Evolutionary conservation across 208 protist genomes (phyloP).

Genomic region (Wallacemonas collosoma): DNA sequence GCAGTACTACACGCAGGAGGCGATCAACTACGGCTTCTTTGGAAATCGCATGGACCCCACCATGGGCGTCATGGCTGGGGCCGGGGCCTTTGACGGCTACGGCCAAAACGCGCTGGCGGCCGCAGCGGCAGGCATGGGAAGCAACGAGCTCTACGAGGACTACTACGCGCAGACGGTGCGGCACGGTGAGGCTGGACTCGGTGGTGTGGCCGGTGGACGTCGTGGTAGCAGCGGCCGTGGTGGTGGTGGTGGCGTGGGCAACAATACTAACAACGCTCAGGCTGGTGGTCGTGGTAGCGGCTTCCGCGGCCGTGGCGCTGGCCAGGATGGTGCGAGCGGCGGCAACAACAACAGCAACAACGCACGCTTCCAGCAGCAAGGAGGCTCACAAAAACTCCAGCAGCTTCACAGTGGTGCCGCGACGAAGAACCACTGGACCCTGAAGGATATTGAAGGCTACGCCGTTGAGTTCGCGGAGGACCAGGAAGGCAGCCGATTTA

Average conservation of each 20-base stretch:
- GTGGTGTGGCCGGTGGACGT: constrained; percentile 8
- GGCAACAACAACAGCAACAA: constrained; percentile 1
- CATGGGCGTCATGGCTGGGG: constrained; percentile 24
- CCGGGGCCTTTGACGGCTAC: constrained; percentile 20
- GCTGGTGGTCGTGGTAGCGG: constrained; percentile 25
- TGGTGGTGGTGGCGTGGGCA: constrained; percentile 19
- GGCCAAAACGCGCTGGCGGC: not conserved
- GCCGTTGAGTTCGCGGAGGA: constrained; percentile 96
- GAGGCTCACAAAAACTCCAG: constrained; percentile 67
- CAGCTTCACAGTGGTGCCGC: constrained; percentile 62
- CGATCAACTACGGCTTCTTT: constrained; percentile 65
- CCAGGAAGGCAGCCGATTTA: constrained; percentile 98
- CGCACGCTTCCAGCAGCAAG: constrained; percentile 27
- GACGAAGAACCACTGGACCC: constrained; percentile 61
- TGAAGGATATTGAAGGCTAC: constrained; percentile 88
- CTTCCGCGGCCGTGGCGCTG: constrained; percentile 28
- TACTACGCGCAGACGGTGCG: constrained; percentile 28
- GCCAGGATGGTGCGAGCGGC: constrained; percentile 19
- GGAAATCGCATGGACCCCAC: constrained; percentile 31
- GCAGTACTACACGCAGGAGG: constrained; percentile 91
- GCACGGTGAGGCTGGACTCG: constrained; percentile 18
- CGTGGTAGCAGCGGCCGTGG: constrained; percentile 27
- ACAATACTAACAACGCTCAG: constrained; percentile 21
- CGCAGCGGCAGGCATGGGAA: constrained; percentile 5
- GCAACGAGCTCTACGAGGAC: constrained; percentile 9